Evolutionary conservation across 345 rosid species (phyloP).

Genomic region (Lepidium aucheri): DNA sequence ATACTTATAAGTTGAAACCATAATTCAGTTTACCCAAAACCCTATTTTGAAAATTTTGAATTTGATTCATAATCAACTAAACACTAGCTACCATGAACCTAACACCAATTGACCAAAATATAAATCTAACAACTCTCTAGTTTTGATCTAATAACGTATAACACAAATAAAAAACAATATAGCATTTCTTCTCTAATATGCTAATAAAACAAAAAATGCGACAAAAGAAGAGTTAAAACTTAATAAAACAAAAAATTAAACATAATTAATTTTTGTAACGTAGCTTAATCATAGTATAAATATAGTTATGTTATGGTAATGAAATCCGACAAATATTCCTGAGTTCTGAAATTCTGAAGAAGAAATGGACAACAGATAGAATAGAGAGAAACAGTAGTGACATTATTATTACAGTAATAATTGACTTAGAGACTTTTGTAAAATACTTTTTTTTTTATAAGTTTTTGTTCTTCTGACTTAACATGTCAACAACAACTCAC

Average conservation of each 20-base stretch:
- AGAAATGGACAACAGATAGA: constrained; percentile 19
- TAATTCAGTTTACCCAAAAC: too few relatives aligned
- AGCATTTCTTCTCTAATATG: not conserved
- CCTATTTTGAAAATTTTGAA: too few relatives aligned
- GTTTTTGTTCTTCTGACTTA: constrained; percentile 6
- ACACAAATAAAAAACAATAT: not conserved
- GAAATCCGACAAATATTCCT: constrained; percentile 21
- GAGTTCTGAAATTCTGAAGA: constrained; percentile 9
- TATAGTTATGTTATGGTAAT: not conserved
- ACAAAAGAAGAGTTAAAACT: not conserved
- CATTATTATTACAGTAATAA: constrained; percentile 28
- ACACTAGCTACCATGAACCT: not conserved
- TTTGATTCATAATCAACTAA: not conserved
- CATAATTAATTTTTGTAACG: not conserved
- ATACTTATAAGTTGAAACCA: too few relatives aligned
- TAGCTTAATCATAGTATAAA: not conserved
- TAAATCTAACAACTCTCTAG: not conserved
- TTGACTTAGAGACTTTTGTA: constrained; percentile 12
- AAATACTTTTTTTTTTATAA: not conserved
- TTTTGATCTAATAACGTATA: too few relatives aligned
- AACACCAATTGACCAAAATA: not conserved
- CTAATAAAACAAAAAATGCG: not conserved
- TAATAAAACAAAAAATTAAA: not conserved
- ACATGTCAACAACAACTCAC: constrained; percentile 27
- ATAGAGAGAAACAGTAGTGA: constrained; percentile 21